Percentiles rank a stretch among this genome's conserved stretches.
Evolutionary conservation across 2,329 filamentous ascomycete species (phyloP).

Genomic region (Septoria petroselini): DNA sequence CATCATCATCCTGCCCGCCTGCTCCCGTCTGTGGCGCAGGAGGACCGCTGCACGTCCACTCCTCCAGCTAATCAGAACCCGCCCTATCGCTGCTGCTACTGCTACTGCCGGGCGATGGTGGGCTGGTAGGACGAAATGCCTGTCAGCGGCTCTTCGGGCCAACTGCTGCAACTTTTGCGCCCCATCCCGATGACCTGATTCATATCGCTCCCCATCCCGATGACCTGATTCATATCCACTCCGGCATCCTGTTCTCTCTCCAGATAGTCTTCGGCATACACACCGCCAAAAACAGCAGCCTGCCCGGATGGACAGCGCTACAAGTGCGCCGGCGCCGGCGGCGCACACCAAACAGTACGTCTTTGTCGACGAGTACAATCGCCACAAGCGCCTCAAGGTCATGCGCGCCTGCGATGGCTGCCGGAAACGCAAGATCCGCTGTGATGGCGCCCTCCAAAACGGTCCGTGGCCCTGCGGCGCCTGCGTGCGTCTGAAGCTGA

Average conservation of each 20-base stretch:
- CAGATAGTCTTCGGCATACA: too few relatives aligned
- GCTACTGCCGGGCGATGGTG: background rate
- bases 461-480: conserved; percentile 90
- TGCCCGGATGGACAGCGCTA: conserved; percentile 22
- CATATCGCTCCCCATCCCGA: conserved; percentile 17
- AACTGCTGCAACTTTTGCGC: conserved; percentile 5
- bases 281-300: conserved; percentile 15
- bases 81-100: too few relatives aligned
- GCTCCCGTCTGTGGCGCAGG: too few relatives aligned
- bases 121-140: conserved; percentile 7
- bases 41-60: too few relatives aligned
- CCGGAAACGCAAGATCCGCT: conserved; percentile 93
- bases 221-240: conserved; percentile 21
- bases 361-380: conserved; percentile 97
- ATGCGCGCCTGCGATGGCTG: conserved; percentile 98
- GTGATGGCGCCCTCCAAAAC: conserved; percentile 93
- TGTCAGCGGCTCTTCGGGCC: conserved; percentile 10
- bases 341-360: conserved; percentile 94
- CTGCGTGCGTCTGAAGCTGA: conserved; percentile 85
- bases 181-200: conserved; percentile 20
- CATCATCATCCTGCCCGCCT: background rate
- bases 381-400: conserved; percentile 94
- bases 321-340: conserved; percentile 48
- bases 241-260: conserved; percentile 13
- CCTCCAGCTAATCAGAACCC: too few relatives aligned